These are phyloP conservation scores for Boletus vermiculosoides DNA, from an alignment of 768 basidiomycete species.

Conservation along the genomic window DNA sequence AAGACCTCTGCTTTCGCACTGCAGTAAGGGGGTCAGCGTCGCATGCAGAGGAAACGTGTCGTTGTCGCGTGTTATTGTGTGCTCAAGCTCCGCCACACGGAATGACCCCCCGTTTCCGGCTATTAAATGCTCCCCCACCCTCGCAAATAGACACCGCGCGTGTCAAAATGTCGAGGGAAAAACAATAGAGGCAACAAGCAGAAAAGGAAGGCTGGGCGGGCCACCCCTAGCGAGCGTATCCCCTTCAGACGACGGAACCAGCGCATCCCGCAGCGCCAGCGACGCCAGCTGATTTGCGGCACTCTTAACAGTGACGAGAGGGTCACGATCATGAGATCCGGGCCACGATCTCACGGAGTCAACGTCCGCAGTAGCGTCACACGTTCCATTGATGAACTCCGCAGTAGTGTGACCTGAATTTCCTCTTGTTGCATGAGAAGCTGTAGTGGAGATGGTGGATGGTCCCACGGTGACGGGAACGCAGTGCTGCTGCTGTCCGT, in stretches of 20 bases:
- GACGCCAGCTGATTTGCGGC: constrained; percentile 1
- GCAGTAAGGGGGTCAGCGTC: constrained; percentile 22
- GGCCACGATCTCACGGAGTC: constrained; percentile 12
- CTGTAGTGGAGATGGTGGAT: background rate
- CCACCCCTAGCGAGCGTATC: constrained; percentile 10
- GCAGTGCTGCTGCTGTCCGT: background rate
- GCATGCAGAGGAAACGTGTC: constrained; percentile 11
- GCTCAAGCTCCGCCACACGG: constrained; percentile 11
- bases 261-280: constrained; percentile 4
- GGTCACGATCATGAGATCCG: constrained; percentile 13
- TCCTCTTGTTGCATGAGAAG: constrained; percentile 1
- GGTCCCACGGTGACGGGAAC: constrained; percentile 19
- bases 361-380: constrained; percentile 1
- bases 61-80: constrained; percentile 9
- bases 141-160: constrained; percentile 2
- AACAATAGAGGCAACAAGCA: background rate
- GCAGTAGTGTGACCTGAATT: constrained; percentile 10
- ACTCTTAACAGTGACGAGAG: background rate
- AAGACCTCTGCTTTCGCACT: constrained; percentile 85
- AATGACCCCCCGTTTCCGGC: constrained; percentile 16
- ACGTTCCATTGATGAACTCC: constrained; percentile 10
- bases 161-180: background rate
- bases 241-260: constrained; percentile 6
- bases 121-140: constrained; percentile 3
- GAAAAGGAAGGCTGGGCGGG: background rate